A percentile compares a stretch with the other conserved stretches of the same genome.
phyloP scores from a whole-genome alignment of 1,139 yeast genomes.

The Taphrina betulina region DNA sequence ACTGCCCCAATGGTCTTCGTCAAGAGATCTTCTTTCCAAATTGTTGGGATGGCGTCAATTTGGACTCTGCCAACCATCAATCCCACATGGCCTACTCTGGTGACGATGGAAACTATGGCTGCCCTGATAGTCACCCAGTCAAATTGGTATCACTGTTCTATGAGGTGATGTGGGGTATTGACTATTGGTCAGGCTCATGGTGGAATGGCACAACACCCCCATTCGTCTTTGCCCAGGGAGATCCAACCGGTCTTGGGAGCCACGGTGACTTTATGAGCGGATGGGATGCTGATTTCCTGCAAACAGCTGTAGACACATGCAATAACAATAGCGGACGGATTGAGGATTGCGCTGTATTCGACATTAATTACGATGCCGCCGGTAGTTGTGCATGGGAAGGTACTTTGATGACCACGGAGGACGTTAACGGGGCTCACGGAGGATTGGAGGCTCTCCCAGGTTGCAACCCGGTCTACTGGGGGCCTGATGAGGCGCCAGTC shows the following conservation, averaged over 20 bases:
- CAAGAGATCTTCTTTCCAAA: conserved; percentile 35
- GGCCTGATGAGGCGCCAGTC: conserved; percentile 27
- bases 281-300: conserved; percentile 33
- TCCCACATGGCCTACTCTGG: conserved; percentile 35
- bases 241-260: conserved; percentile 34
- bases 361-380: conserved; percentile 9
- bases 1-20: conserved; percentile 35
- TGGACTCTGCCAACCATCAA: conserved; percentile 33
- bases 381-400: conserved; percentile 18
- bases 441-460: conserved; percentile 28
- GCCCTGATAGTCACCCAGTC: conserved; percentile 33
- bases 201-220: conserved; percentile 32
- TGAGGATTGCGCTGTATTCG: conserved; percentile 32
- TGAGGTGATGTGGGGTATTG: conserved; percentile 31
- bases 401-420: conserved; percentile 9
- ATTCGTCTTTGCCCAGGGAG: conserved; percentile 33
- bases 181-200: conserved; percentile 27
- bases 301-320: conserved; percentile 33
- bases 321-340: conserved; percentile 30
- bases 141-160: conserved; percentile 27
- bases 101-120: conserved; percentile 29
- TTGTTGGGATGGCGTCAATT: conserved; percentile 35
- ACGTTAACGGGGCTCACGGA: conserved; percentile 2
- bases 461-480: conserved; percentile 27
- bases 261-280: conserved; percentile 35